Percentiles rank a stretch among this genome's conserved stretches.
Evolutionary conservation across 1,139 yeast genomes (phyloP).

Genomic region (Yamadazyma spencermartinsiae): DNA sequence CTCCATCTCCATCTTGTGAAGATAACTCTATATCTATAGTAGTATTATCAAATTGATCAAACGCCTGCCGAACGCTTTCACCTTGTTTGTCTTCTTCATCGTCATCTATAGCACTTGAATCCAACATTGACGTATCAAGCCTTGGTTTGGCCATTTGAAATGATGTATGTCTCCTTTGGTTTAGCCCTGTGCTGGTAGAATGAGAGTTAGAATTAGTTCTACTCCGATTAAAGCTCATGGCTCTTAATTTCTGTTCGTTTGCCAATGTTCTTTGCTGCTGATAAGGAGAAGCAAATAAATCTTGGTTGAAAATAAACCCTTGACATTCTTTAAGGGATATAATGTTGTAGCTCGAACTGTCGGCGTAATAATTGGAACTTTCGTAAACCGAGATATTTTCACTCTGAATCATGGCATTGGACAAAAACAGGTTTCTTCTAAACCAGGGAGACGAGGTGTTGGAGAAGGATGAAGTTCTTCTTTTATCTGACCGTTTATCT

Average conservation of each 20-base stretch:
- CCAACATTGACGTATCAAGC: slow-evolving; percentile 16
- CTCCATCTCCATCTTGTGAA: slow-evolving; percentile 16
- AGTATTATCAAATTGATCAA: slow-evolving; percentile 21
- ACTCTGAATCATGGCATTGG: slow-evolving; percentile 59
- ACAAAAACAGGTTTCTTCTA: slow-evolving; percentile 60
- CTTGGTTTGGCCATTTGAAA: slow-evolving; percentile 30
- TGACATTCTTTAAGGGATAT: slow-evolving; percentile 63
- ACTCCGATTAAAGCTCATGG: slow-evolving; percentile 19
- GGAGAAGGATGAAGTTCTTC: slow-evolving; percentile 46
- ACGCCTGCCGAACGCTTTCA: slow-evolving; percentile 13
- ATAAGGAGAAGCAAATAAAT: slow-evolving; percentile 65
- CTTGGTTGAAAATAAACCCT: slow-evolving; percentile 76
- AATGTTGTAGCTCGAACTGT: slow-evolving; percentile 34
- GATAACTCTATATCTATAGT: slow-evolving; percentile 14
- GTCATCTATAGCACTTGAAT: slow-evolving; percentile 19
- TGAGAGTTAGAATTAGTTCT: slow-evolving; percentile 11
- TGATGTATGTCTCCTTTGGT: slow-evolving; percentile 35
- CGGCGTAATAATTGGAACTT: slow-evolving; percentile 32
- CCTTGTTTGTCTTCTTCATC: slow-evolving; percentile 13
- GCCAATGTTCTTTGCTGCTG: slow-evolving; percentile 56
- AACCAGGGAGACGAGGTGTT: slow-evolving; percentile 55
- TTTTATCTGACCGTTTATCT: slow-evolving; percentile 22
- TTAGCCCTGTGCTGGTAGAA: slow-evolving; percentile 9
- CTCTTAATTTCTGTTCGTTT: slow-evolving; percentile 35
- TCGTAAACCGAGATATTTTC: slow-evolving; percentile 64